Evolutionary conservation across 345 rosid genomes (phyloP).

Genomic region (Mangifera indica): DNA sequence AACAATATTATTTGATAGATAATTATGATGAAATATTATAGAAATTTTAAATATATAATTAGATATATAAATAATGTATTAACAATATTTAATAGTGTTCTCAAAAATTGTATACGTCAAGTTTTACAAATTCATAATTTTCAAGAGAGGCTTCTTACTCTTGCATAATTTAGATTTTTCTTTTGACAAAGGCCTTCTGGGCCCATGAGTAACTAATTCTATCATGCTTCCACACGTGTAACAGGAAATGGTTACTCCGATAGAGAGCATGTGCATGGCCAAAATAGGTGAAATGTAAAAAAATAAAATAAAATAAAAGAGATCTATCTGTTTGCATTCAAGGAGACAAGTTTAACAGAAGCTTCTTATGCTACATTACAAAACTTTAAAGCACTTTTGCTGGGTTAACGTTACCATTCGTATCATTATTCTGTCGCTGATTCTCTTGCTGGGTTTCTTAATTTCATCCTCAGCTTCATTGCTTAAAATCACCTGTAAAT

Average conservation of each 20-base stretch:
- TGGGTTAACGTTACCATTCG: background rate
- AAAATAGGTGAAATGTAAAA: background rate
- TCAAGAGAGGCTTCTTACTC: too few species aligned
- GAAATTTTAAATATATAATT: too few species aligned
- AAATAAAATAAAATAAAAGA: background rate
- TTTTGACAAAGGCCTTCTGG: too few species aligned
- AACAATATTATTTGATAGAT: too few species aligned
- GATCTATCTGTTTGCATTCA: background rate
- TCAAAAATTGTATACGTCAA: too few species aligned
- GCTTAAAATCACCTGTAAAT: background rate
- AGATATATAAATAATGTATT: too few species aligned
- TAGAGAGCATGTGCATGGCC: background rate
- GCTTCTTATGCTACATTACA: background rate
- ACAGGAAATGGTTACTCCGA: background rate
- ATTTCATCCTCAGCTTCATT: background rate
- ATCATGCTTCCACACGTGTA: background rate
- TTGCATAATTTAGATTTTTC: too few species aligned
- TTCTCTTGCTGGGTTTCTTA: slow-evolving; percentile 4
- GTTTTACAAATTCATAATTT: too few species aligned
- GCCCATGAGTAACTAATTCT: too few species aligned
- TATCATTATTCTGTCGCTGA: background rate
- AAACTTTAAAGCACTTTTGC: background rate
- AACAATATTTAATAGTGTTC: too few species aligned
- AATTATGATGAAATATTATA: too few species aligned
- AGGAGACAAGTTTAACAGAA: background rate